phyloP scores from a whole-genome alignment of 441 rosid genomes.

The Erysimum pusillum region DNA sequence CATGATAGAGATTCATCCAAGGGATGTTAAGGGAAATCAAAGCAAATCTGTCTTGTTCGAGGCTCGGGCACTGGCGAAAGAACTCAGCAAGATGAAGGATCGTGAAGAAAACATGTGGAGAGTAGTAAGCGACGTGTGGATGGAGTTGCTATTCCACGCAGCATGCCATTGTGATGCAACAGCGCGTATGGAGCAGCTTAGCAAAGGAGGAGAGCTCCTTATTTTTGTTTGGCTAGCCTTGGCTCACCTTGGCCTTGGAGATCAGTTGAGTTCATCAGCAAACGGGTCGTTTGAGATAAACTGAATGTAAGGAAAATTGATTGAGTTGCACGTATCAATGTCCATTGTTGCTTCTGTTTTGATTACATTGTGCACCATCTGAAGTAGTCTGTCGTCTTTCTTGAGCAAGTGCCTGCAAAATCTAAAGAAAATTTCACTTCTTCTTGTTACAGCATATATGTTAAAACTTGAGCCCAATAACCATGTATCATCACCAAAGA shows the following conservation, averaged over 20 bases:
- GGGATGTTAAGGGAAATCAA: neutral
- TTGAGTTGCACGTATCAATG: too few relatives aligned
- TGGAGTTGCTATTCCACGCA: slow-evolving; percentile 17
- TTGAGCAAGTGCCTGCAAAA: neutral
- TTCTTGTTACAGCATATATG: neutral
- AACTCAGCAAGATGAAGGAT: neutral
- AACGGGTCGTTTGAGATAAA: neutral
- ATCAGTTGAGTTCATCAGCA: neutral
- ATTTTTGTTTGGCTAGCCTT: slow-evolving; percentile 25
- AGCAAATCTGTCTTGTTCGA: slow-evolving; percentile 21
- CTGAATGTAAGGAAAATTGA: neutral
- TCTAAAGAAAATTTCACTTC: neutral
- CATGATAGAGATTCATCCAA: neutral
- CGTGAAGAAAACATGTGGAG: slow-evolving; percentile 5
- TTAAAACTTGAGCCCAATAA: neutral
- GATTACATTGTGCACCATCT: neutral
- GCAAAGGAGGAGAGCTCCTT: slow-evolving; percentile 34
- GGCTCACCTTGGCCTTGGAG: slow-evolving; percentile 20
- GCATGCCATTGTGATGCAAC: neutral
- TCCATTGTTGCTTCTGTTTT: neutral
- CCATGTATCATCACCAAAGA: neutral
- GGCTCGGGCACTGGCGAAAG: slow-evolving; percentile 21
- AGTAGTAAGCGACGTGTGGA: slow-evolving; percentile 24
- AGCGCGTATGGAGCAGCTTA: slow-evolving; percentile 21
- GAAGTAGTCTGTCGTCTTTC: neutral